Base-by-base conservation (phyloP, 352 stramenopile species). In the Lagenidium giganteum region DNA sequence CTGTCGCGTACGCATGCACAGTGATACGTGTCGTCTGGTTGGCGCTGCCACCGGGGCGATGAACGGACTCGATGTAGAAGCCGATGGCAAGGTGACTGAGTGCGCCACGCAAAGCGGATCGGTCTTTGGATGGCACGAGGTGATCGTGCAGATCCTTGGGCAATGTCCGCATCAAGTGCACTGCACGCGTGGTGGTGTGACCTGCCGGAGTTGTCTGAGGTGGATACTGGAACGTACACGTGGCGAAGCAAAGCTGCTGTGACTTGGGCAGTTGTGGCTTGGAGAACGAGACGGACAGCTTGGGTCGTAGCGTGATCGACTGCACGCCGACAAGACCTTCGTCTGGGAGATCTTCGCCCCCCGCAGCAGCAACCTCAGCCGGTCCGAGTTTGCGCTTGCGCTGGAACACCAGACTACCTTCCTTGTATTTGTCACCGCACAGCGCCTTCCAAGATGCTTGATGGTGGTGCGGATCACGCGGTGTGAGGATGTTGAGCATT, bases 91-190 rank as follows among this genome's bases (percentile, higher is more conserved):
- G 61, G 47, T 89, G 71, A 43, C 87, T 73, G 8, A 83, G 43
- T 14, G 70, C 55, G 13, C 64, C 57, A 4, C 73, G 68, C 8
- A 87, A 37, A 4, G 72, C 64, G 7, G 69, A 75, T 26, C 71
- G 64, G 45, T 87, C 71, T 12, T 71, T 41, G 21, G 61, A 51
- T 3, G 64, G 44, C 2, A 82, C 64, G 22, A 87, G 25, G 17
- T 85, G 40, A 42, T 83, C 70, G 54, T 82, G 72, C 12, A 63
- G 39, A 11, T 64, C 27, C 44, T 82, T 80, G 1, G 69, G 72
- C 17, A 85, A 42, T 13, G 69, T 82, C 59, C 82, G 82, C 53
- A 80, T 78, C 17, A 85, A 47, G 67, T 85, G 72, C 17, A 72
- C 53, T 8, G 72, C 72, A 6, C 65, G 72, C 26, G 72, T 50